phyloP scores from a whole-genome alignment of 2,329 filamentous ascomycete genomes.

The Talaromyces sp. region DNA sequence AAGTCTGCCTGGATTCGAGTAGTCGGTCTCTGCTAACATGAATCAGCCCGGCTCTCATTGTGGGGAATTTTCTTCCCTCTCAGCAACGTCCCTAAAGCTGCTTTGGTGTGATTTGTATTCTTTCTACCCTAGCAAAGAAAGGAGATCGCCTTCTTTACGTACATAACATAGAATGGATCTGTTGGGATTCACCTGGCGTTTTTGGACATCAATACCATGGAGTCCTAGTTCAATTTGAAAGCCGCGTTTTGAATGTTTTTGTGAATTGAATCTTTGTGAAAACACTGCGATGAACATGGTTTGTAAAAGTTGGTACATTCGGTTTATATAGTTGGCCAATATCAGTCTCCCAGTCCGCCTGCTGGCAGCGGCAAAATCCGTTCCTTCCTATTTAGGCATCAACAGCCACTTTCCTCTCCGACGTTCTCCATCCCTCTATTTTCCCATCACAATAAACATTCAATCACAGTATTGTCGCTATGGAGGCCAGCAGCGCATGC shows the following conservation, averaged over 20 bases:
- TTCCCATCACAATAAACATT: background rate
- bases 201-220: background rate
- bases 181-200: background rate
- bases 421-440: background rate
- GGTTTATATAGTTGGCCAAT: background rate
- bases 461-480: background rate
- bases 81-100: conserved; percentile 48
- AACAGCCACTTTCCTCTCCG: background rate
- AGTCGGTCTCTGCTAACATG: conserved; percentile 24
- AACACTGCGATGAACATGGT: background rate
- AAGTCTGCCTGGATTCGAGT: conserved; percentile 36
- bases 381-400: background rate
- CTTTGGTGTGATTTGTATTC: background rate
- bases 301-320: background rate
- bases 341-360: background rate
- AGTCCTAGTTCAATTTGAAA: background rate
- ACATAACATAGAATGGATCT: background rate
- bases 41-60: conserved; percentile 78
- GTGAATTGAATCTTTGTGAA: too few species aligned
- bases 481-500: background rate
- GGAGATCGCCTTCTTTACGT: background rate
- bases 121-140: background rate
- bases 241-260: background rate
- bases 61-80: conserved; percentile 94
- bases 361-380: background rate